phyloP scores from a whole-genome alignment of 768 basidiomycete genomes.

The Fomitopsis serialis region DNA sequence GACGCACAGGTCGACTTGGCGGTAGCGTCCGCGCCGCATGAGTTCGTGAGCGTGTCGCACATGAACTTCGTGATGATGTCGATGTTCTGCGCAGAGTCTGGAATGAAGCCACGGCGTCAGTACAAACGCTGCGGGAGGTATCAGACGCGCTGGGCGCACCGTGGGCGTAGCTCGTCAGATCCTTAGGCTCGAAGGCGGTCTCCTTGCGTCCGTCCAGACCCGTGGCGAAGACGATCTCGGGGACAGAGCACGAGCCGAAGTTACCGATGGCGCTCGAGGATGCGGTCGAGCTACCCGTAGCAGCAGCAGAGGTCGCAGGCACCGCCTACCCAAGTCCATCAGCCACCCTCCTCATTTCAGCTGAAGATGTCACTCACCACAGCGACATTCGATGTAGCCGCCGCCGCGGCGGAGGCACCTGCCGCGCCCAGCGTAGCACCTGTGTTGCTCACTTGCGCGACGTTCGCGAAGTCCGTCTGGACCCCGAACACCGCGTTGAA shows the following conservation, averaged over 20 bases:
- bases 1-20: slow-evolving; percentile 46
- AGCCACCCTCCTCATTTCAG: too few relatives aligned
- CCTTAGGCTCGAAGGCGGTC: slow-evolving; percentile 48
- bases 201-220: slow-evolving; percentile 51
- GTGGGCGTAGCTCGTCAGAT: slow-evolving; percentile 28
- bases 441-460: not conserved
- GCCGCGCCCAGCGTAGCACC: too few relatives aligned
- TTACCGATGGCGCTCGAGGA: slow-evolving; percentile 27
- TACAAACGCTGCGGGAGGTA: not conserved
- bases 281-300: too few relatives aligned
- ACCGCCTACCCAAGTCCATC: too few relatives aligned
- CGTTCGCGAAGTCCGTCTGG: slow-evolving; percentile 41
- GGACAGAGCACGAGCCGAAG: slow-evolving; percentile 52
- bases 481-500: slow-evolving; percentile 61
- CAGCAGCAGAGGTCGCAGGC: too few relatives aligned
- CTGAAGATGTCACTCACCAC: too few relatives aligned
- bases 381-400: not conserved
- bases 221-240: slow-evolving; percentile 47
- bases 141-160: not conserved
- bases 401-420: not conserved
- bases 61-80: slow-evolving; percentile 55
- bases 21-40: slow-evolving; percentile 49
- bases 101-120: slow-evolving; percentile 35
- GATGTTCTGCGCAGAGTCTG: slow-evolving; percentile 55
- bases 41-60: slow-evolving; percentile 49